Conservation (phyloP, 306 rosid genomes). For the Alnus glutinosa region DNA sequence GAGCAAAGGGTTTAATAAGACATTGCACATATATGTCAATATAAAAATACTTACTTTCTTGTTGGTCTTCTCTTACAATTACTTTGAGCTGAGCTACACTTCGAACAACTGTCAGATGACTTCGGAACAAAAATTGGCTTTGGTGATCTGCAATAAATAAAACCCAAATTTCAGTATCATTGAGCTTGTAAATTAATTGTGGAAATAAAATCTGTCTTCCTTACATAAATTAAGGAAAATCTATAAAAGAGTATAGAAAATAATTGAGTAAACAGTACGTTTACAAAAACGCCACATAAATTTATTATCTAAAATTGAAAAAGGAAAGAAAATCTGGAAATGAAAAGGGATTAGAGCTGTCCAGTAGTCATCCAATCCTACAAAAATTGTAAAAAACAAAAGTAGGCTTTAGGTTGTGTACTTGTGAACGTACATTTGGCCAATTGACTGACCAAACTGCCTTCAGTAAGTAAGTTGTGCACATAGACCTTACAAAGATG, state of each 20-base stretch:
- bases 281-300: background rate
- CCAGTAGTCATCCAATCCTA: background rate
- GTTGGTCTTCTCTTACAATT: constrained; percentile 83
- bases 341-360: background rate
- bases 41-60: constrained; percentile 52
- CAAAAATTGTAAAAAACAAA: background rate
- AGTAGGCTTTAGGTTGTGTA: background rate
- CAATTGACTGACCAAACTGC: no score
- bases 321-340: background rate
- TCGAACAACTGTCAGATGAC: constrained; percentile 38
- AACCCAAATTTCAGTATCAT: background rate
- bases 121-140: constrained; percentile 36
- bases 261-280: background rate
- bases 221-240: background rate
- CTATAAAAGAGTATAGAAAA: background rate
- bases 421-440: background rate
- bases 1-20: background rate
- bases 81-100: constrained; percentile 50
- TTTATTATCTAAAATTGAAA: background rate
- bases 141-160: constrained; percentile 47
- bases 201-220: background rate
- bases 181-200: background rate
- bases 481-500: no score
- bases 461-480: no score
- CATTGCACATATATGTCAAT: background rate